Evolutionary conservation across 2,329 filamentous ascomycete genomes (phyloP).

Genomic region (Claviceps sp.): DNA sequence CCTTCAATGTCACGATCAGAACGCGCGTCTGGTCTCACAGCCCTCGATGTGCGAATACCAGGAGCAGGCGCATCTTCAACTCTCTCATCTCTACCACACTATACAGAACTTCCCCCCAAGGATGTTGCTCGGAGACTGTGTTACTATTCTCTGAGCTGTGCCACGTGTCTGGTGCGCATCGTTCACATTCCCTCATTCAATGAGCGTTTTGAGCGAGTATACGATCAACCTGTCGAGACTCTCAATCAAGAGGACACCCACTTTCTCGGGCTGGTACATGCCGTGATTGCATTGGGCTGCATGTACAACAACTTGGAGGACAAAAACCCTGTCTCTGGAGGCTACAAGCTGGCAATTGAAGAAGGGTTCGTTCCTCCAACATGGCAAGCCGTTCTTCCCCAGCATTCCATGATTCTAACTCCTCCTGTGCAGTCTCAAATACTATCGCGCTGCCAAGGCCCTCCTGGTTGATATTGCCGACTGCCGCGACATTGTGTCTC

Average conservation of each 20-base stretch:
- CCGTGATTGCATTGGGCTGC: constrained; percentile 58
- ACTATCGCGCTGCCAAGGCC: constrained; percentile 54
- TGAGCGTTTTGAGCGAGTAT: constrained; percentile 62
- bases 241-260: constrained; percentile 51
- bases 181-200: constrained; percentile 76
- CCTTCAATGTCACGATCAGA: constrained; percentile 43
- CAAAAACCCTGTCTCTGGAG: constrained; percentile 30
- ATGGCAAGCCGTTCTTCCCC: constrained; percentile 6
- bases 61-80: constrained; percentile 44
- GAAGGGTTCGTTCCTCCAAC: constrained; percentile 35
- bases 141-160: constrained; percentile 42
- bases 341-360: constrained; percentile 38
- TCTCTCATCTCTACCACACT: constrained; percentile 35
- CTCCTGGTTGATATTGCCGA: constrained; percentile 53
- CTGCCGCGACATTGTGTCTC: constrained; percentile 59
- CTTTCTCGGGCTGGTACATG: constrained; percentile 58
- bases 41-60: constrained; percentile 58
- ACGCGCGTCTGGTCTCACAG: constrained; percentile 33
- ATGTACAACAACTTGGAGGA: constrained; percentile 52
- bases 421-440: constrained; percentile 46
- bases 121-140: constrained; percentile 40
- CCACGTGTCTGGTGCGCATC: constrained; percentile 50
- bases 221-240: constrained; percentile 51
- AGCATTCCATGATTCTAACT: constrained; percentile 4
- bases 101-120: constrained; percentile 56